Base-by-base conservation (phyloP, 345 rosid species). In the Odontarrhena argentea region DNA sequence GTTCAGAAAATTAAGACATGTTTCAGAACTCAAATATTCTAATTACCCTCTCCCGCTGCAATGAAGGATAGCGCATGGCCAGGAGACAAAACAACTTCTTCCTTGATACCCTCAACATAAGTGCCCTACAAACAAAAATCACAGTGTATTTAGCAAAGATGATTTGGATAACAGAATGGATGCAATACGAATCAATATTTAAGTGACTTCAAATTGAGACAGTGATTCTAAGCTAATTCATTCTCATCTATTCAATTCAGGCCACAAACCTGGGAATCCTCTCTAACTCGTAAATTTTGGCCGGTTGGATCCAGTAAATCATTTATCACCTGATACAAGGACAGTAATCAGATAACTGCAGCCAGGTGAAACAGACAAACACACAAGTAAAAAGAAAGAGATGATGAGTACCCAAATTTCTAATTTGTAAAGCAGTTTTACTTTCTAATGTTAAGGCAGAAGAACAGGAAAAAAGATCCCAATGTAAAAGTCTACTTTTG, bases 281-380 rank as follows among this genome's bases (percentile, higher is more conserved):
- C 99, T 81, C 99, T 89, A 44, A 95, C 88, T 0, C 98, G 99
- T 85, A 95, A 86, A 81, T 95, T 91, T 83, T 95, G 99, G 69
- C 99, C 97, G 0, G 92, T 91, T 67, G 99, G 99, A 86, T 95
- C 96, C 75, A 91, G 96, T 68, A 95, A 84, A 85, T 95, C 99
- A 77, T 95, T 95, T 78, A 95, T 91, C 81, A 95, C 98, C 99
- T 95, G 84, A 74, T 36, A 76, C 61, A 65, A 78, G 60, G 63
- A 66, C 35, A 66, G 68, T 55, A 65, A 5, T 41, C 68, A 54
- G 68, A 66, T 46, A 53, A 18, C 7, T 34, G 47, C 14, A 51
- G 67, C 50, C 15, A 73, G 43, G 41, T 51, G 26, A 51, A 51
- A 35, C 55, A 65, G 10, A 51, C 36, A 65, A 50, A 13, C 51